A percentile compares a stretch with the other conserved stretches of the same genome.
Conservation (phyloP, 352 stramenopile species). For the Thalassiosira exigua region DNA sequence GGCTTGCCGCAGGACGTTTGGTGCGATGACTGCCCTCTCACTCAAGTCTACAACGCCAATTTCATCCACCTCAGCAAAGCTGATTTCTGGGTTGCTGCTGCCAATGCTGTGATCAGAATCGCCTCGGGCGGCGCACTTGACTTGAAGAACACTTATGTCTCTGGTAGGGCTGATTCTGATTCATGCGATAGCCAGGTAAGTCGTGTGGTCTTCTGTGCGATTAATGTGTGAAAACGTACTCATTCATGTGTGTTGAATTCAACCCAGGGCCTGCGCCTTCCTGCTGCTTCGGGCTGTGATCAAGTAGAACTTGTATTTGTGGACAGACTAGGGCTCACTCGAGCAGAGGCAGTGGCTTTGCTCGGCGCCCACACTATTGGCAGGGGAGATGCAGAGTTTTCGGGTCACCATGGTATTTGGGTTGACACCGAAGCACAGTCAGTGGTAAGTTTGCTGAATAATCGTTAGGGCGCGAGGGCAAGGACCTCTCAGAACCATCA, state of each 20-base stretch:
- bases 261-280: slow-evolving; percentile 24
- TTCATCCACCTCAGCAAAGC: slow-evolving; percentile 42
- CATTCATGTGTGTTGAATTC: too few species aligned
- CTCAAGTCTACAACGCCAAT: slow-evolving; percentile 39
- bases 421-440: slow-evolving; percentile 18
- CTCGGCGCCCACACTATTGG: slow-evolving; percentile 23
- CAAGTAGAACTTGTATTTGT: slow-evolving; percentile 41
- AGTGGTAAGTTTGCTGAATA: too few species aligned
- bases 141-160: slow-evolving; percentile 43
- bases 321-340: slow-evolving; percentile 24
- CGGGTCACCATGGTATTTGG: slow-evolving; percentile 33
- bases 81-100: slow-evolving; percentile 55
- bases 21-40: slow-evolving; percentile 37
- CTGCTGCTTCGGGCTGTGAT: slow-evolving; percentile 4
- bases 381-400: slow-evolving; percentile 15
- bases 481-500: too few species aligned
- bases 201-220: too few species aligned
- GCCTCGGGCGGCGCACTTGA: slow-evolving; percentile 48
- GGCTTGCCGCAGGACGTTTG: slow-evolving; percentile 40
- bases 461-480: too few species aligned
- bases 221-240: too few species aligned
- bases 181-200: not conserved
- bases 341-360: slow-evolving; percentile 25
- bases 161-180: slow-evolving; percentile 18
- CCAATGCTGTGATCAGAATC: slow-evolving; percentile 48